Percentiles rank a stretch among this genome's conserved stretches.
Evolutionary conservation across 164 flowering plant species (phyloP).

Genomic region (Houttuynia cordata): DNA sequence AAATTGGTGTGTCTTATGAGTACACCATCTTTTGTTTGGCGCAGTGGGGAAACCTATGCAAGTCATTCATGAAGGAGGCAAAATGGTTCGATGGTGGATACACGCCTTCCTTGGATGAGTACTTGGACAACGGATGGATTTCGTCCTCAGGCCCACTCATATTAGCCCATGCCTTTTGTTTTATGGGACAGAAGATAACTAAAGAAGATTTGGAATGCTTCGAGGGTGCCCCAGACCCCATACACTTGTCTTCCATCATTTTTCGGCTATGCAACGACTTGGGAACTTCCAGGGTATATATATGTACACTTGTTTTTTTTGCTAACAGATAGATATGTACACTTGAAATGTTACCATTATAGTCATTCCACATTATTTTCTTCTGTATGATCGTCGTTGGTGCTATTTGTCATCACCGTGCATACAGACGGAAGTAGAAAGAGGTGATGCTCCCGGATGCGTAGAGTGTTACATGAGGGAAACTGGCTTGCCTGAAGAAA

Average conservation of each 20-base stretch:
- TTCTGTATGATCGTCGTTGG: background rate
- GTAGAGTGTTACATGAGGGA: slow-evolving; percentile 12
- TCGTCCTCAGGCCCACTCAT: slow-evolving; percentile 26
- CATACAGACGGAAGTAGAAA: slow-evolving; percentile 5
- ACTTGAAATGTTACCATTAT: too few relatives aligned
- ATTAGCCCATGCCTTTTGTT: slow-evolving; percentile 11
- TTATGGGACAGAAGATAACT: background rate
- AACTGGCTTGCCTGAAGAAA: slow-evolving; percentile 9
- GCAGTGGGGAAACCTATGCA: slow-evolving; percentile 38
- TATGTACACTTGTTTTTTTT: too few relatives aligned
- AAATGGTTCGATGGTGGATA: slow-evolving; percentile 28
- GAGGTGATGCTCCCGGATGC: slow-evolving; percentile 12
- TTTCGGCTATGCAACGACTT: slow-evolving; percentile 3
- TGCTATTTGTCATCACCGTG: background rate
- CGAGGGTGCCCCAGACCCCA: background rate
- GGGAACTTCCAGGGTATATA: slow-evolving; percentile 2
- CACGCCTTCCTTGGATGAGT: slow-evolving; percentile 29
- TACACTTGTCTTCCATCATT: background rate
- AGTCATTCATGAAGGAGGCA: slow-evolving; percentile 31
- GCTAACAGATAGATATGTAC: too few relatives aligned
- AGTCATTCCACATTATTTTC: background rate
- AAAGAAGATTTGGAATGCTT: slow-evolving; percentile 6
- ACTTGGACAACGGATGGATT: slow-evolving; percentile 28
- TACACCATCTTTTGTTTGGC: background rate
- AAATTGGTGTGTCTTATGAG: background rate